These are phyloP conservation scores for Plasmodium chabaudi DNA, from an alignment of 169 alveolate species.

Conservation along the genomic window DNA sequence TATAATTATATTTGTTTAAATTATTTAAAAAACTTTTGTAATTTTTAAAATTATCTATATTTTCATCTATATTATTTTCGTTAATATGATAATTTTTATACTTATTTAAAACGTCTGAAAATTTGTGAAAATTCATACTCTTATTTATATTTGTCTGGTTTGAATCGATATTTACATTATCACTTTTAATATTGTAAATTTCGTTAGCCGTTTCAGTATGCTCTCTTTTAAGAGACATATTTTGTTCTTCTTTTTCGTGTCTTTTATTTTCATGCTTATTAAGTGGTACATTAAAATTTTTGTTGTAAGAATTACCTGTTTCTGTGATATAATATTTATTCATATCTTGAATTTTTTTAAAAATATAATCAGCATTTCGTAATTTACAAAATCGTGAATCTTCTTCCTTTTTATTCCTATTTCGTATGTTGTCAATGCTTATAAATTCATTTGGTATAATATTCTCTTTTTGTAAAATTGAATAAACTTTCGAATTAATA, in stretches of 20 bases:
- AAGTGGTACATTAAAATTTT: neutral
- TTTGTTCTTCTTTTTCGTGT: neutral
- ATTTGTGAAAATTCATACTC: neutral
- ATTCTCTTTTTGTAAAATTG: neutral
- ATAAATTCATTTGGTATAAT: slow-evolving; percentile 2
- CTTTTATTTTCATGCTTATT: slow-evolving; percentile 2
- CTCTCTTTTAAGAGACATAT: slow-evolving; percentile 13
- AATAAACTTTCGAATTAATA: too few species aligned
- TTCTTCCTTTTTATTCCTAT: neutral
- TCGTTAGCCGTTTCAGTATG: slow-evolving; percentile 16
- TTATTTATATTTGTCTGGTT: slow-evolving; percentile 7
- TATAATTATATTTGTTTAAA: slow-evolving; percentile 31
- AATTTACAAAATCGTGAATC: neutral
- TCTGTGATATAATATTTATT: slow-evolving; percentile 9
- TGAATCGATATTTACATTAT: slow-evolving; percentile 1
- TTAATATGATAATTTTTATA: slow-evolving; percentile 9
- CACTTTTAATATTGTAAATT: slow-evolving; percentile 7
- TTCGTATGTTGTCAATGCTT: neutral
- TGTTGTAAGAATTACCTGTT: neutral
- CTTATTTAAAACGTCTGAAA: slow-evolving; percentile 34
- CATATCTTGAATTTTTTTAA: slow-evolving; percentile 6
- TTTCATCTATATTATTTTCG: neutral
- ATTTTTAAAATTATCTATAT: neutral
- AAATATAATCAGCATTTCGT: slow-evolving; percentile 11
- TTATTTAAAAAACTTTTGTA: neutral